Conservation (phyloP, 2,329 filamentous ascomycete genomes). For the Hyphodiscus sp. region DNA sequence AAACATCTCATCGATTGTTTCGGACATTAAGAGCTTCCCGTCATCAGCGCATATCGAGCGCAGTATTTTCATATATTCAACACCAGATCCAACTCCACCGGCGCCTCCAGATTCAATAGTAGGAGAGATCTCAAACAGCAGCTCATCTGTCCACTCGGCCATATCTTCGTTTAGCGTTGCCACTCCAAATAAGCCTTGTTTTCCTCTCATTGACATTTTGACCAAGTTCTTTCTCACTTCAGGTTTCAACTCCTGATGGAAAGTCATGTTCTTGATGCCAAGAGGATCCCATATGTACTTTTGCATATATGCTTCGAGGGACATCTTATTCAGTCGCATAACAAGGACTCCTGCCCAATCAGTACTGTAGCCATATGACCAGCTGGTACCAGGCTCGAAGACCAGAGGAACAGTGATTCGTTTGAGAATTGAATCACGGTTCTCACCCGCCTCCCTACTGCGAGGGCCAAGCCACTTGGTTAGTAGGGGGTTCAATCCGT, state of each 20-base stretch:
- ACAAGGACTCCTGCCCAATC: constrained; percentile 49
- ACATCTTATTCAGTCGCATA: constrained; percentile 30
- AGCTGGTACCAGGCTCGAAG: constrained; percentile 56
- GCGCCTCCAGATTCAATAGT: constrained; percentile 30
- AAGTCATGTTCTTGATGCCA: constrained; percentile 19
- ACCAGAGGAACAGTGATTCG: constrained; percentile 40
- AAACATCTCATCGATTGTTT: constrained; percentile 41
- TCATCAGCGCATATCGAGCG: constrained; percentile 43
- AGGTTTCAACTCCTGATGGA: constrained; percentile 13
- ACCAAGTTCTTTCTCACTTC: constrained; percentile 14
- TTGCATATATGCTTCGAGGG: constrained; percentile 19
- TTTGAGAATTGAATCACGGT: background rate
- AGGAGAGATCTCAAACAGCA: constrained; percentile 12
- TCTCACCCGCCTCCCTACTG: constrained; percentile 1
- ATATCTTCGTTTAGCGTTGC: constrained; percentile 1
- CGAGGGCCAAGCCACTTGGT: constrained; percentile 3
- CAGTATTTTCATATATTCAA: constrained; percentile 39
- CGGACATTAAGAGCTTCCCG: constrained; percentile 37
- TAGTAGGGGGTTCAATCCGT: constrained; percentile 7
- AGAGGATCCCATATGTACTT: constrained; percentile 21
- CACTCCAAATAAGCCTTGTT: background rate
- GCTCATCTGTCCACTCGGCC: constrained; percentile 8
- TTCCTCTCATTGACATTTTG: constrained; percentile 8
- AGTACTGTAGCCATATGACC: constrained; percentile 49
- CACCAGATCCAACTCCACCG: constrained; percentile 31